These are phyloP conservation scores for Trematosphaeria pertusa DNA, from an alignment of 2,329 filamentous ascomycete species.

Conservation along the genomic window DNA sequence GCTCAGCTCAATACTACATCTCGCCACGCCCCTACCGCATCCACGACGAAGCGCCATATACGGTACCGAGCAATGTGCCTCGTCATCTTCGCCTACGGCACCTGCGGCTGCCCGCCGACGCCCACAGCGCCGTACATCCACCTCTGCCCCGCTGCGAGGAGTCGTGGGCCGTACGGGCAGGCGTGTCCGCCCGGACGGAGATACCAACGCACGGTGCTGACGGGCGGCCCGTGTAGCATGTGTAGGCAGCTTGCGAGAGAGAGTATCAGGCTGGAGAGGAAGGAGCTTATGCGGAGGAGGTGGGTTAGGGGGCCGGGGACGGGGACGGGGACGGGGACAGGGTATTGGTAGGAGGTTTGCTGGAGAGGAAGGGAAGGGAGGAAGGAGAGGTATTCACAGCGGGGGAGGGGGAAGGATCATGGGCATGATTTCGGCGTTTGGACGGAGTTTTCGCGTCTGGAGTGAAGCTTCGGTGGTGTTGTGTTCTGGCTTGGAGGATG, in stretches of 20 bases:
- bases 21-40: too few species aligned
- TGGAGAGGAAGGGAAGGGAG: neutral
- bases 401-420: too few species aligned
- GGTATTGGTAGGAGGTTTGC: too few species aligned
- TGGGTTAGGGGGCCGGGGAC: slow-evolving; percentile 11
- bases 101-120: slow-evolving; percentile 33
- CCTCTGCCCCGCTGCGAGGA: slow-evolving; percentile 16
- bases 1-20: slow-evolving; percentile 1
- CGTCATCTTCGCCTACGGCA: slow-evolving; percentile 25
- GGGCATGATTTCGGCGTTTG: too few species aligned
- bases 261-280: slow-evolving; percentile 14
- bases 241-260: slow-evolving; percentile 25
- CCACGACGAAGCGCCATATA: too few species aligned
- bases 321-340: slow-evolving; percentile 1
- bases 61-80: slow-evolving; percentile 27
- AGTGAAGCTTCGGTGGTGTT: too few species aligned
- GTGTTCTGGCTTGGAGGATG: too few species aligned
- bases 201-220: slow-evolving; percentile 8
- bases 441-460: too few species aligned
- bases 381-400: neutral
- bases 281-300: slow-evolving; percentile 15
- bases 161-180: slow-evolving; percentile 3
- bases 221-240: slow-evolving; percentile 24
- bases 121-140: slow-evolving; percentile 27
- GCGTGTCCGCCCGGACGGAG: slow-evolving; percentile 28